These are phyloP conservation scores for Firmiana major DNA, from an alignment of 345 rosid genomes.

Conservation along the genomic window DNA sequence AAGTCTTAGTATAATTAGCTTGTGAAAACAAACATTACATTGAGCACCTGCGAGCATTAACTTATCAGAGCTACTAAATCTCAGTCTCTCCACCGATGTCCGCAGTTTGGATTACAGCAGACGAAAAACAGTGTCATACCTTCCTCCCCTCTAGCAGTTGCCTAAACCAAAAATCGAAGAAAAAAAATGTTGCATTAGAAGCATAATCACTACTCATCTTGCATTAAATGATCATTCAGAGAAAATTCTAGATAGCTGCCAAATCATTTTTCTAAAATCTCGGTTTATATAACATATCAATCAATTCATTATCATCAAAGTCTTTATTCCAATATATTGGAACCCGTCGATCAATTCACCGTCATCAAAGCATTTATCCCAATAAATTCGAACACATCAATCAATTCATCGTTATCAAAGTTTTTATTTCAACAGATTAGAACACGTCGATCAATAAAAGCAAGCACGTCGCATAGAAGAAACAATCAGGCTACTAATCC, in stretches of 20 bases:
- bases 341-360: no score
- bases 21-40: neutral
- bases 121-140: constrained; percentile 84
- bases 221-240: neutral
- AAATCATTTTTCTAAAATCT: neutral
- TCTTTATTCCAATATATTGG: no score
- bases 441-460: no score
- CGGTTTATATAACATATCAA: neutral
- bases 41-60: neutral
- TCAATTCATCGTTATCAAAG: neutral
- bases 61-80: neutral
- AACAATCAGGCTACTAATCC: neutral
- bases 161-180: constrained; percentile 32
- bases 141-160: constrained; percentile 80
- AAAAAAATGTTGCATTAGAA: neutral
- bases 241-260: neutral
- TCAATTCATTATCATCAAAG: neutral
- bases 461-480: neutral
- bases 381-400: neutral
- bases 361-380: no score
- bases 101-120: constrained; percentile 70
- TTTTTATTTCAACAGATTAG: no score
- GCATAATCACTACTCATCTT: neutral
- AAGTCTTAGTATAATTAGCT: neutral
- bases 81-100: constrained; percentile 77